Evolutionary conservation across 352 stramenopile species (phyloP).

Genomic region (Achlya hypogyna): DNA sequence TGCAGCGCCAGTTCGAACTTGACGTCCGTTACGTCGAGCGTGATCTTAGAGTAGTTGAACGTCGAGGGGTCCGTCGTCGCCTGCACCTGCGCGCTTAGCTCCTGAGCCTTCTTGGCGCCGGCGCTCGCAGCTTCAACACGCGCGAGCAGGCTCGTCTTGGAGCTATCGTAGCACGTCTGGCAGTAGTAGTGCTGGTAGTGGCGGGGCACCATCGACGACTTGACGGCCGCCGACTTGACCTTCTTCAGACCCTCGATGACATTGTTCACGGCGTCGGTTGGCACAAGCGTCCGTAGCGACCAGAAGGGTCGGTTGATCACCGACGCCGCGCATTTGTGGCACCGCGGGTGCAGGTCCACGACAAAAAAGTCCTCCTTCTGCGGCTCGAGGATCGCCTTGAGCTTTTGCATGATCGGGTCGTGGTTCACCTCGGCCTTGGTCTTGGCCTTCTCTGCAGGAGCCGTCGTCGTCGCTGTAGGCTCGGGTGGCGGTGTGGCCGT

Average conservation of each 20-base stretch:
- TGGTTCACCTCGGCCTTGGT: conserved; percentile 64
- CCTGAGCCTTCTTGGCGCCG: conserved; percentile 52
- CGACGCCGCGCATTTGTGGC: conserved; percentile 78
- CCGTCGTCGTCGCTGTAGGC: conserved; percentile 39
- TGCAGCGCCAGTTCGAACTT: conserved; percentile 54
- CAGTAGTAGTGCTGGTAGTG: conserved; percentile 84
- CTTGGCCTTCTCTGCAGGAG: conserved; percentile 29
- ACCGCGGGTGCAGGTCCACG: conserved; percentile 87
- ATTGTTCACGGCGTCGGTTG: conserved; percentile 54
- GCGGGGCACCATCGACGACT: conserved; percentile 53
- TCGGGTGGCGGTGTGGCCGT: conserved; percentile 36
- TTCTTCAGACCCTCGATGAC: conserved; percentile 77
- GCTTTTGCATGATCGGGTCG: conserved; percentile 96
- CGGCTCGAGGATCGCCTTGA: conserved; percentile 95
- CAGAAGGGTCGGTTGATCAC: conserved; percentile 84
- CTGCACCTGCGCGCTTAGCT: conserved; percentile 28
- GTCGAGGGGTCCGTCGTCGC: neutral
- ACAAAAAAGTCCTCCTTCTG: conserved; percentile 99
- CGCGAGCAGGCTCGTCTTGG: conserved; percentile 65
- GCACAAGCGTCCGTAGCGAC: conserved; percentile 63
- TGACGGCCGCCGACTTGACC: conserved; percentile 40
- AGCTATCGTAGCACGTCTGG: conserved; percentile 48
- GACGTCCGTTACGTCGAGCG: conserved; percentile 54
- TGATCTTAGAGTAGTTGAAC: conserved; percentile 35
- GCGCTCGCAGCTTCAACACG: conserved; percentile 58